phyloP scores from a whole-genome alignment of 2,329 filamentous ascomycete species.

The Thelonectria rubi region DNA sequence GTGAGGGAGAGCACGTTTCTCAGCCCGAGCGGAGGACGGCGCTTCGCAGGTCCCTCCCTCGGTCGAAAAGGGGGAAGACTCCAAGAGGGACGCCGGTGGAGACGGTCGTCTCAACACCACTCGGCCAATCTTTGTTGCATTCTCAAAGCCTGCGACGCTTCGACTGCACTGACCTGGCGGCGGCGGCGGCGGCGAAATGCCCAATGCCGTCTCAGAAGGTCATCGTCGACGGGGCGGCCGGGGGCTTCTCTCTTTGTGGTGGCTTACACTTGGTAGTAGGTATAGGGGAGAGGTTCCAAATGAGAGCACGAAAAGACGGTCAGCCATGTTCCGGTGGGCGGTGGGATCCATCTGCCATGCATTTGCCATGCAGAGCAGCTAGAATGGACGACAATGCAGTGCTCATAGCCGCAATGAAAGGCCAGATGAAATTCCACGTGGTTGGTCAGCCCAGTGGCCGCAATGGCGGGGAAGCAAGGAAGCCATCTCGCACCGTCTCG shows the following conservation, averaged over 20 bases:
- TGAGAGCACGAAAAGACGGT: not conserved
- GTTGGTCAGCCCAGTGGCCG: slow-evolving; percentile 12
- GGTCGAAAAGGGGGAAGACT: not conserved
- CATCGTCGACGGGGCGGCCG: not conserved
- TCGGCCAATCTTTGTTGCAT: not conserved
- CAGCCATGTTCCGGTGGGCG: not conserved
- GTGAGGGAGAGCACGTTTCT: not conserved
- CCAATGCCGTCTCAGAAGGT: not conserved
- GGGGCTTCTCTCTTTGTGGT: not conserved
- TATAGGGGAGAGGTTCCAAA: too few species aligned
- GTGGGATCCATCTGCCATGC: too few species aligned
- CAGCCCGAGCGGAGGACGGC: slow-evolving; percentile 4
- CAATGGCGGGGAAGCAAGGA: slow-evolving; percentile 5
- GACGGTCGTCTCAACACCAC: slow-evolving; percentile 1
- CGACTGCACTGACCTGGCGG: not conserved
- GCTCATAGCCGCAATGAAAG: too few species aligned
- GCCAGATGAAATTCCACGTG: slow-evolving; percentile 23
- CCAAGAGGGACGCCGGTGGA: slow-evolving; percentile 4
- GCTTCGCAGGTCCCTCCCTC: too few species aligned
- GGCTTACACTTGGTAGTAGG: too few species aligned
- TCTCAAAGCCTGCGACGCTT: slow-evolving; percentile 11
- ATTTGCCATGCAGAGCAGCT: not conserved
- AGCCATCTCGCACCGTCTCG: not conserved
- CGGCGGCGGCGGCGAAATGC: slow-evolving; percentile 17
- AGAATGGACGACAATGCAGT: not conserved